Base-by-base conservation (phyloP, 163 green algal genomes). In the Prototheca wickerhamii region DNA sequence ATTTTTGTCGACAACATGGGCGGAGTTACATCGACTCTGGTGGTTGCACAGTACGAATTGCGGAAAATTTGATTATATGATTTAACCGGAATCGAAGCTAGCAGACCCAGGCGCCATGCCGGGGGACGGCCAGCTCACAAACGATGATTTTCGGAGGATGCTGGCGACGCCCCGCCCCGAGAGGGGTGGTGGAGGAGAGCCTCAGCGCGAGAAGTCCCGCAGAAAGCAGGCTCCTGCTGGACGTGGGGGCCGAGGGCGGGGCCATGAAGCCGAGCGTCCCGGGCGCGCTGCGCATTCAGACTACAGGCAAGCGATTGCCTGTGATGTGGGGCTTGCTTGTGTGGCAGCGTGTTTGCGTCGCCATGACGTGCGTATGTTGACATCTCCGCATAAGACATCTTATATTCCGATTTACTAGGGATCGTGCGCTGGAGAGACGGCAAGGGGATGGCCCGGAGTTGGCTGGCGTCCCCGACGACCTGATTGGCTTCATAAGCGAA, bases 61-160 rank as follows among this genome's bases (percentile, higher is more conserved):
- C n/a, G n/a, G n/a, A n/a, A n/a, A n/a, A n/a, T n/a, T n/a, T n/a
- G n/a, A n/a, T n/a, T n/a, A n/a, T n/a, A n/a, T n/a, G n/a, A n/a
- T n/a, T n/a, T n/a, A n/a, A n/a, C n/a, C n/a, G 40, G 10, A 15
- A 49, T 15, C 12, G 12, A 15, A 49, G 40, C 12, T 49, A 15
- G 40, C 15, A 10, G 15, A 10, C 40, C 10, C 15, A 15, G 40
- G 12, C 40, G 10, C 40, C 12, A 15, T 23, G 40, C 40, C 40
- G 15, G 40, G 40, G 40, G 40, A 49, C 40, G 40, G 33, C 17
- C 56, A 72, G 1, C 61, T 88, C 21, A 71, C 67, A 0, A 93
- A 93, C 43, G 72, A 70, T 1, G 86, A 95, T 46, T 95, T 95
- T 58, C 69, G 82, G 2, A 75, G 76, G 49, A 50, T 95, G 23